Base-by-base conservation (phyloP, 192 early-diverging fungal genomes). In the Podila horticola region DNA sequence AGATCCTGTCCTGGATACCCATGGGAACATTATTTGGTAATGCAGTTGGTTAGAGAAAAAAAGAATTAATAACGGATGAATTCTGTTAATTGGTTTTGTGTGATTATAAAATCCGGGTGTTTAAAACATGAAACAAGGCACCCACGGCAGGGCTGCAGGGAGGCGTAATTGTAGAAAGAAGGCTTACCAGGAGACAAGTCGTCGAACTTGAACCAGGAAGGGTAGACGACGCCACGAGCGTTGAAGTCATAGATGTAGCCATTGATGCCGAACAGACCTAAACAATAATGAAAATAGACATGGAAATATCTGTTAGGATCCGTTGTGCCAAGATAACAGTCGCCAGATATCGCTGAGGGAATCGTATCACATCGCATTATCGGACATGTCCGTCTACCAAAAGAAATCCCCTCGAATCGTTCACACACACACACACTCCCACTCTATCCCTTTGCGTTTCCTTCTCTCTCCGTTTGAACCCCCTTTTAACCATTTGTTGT, bases 1-100 rank as follows among this genome's bases (percentile, higher is more conserved):
- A 92, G 34, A 74, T 92, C 91, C 74, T 88, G 75, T 6, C 52
- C 52, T 55, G 24, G 10, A 24, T 22, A 26, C 9, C 1, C 24
- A 26, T 12, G 52, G 8, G 52, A 55, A 55, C 31, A 31, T 31
- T 12, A 13, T 45, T 45, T 45, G 41, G 15, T 45, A 45, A 45
- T 45, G 6, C 33, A 6, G 33, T 6, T n/a, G n/a, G n/a, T n/a
- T n/a, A 34, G 6, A 34, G 33, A 34, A 45, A 12, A 17, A 6
- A 41, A 41, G 15, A 45, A 36, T 36, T 17, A 45, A 45, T 17
- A 45, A 45, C 0, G 41, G 13, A 10, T 38, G 41, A 45, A 13
- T 41, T 34, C 7, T 36, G 34, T 9, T 36, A 1, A 1, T 36
- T 36, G 34, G 8, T 0, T 11, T 12, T 45, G 41, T 45, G 4